Base-by-base conservation (phyloP, 371 early-diverging fungal genomes). In the Massospora cicadina region DNA sequence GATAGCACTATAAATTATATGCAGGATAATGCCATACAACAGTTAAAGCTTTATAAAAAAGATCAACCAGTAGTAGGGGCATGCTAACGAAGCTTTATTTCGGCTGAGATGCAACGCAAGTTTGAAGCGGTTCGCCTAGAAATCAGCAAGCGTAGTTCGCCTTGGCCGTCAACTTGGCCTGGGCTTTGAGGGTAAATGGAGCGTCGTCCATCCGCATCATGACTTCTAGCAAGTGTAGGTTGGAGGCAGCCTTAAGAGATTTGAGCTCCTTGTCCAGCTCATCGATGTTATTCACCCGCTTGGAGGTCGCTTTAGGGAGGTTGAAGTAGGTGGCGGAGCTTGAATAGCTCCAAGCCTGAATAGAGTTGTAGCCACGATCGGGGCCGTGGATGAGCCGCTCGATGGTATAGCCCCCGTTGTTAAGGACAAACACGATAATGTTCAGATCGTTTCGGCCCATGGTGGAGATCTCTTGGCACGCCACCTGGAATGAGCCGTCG, bases 341-440 rank as follows among this genome's bases (percentile, higher is more conserved):
- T 55, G 65, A 58, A 63, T 78, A 79, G 1, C 74, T 58, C 79
- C 79, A 79, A 71, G 71, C 75, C 32, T 71, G 73, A 31, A 72
- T 72, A 61, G 74, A 70, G 65, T 79, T 80, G 66, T 80, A 80
- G 2, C 68, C 33, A 23, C 78, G 67, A 1, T 74, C 29, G 5
- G 68, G 65, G 23, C 76, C 81, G 66, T 79, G 79, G 27, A 80
- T 75, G 7, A 75, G 43, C 26, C 74, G 71, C 57, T 80, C 80
- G 63, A 79, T 78, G 0, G 75, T 66, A 58, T 79, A 80, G 25
- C 79, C 81, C 24, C 76, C 72, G 53, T 80, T 80, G 65, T 77
- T 79, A 33, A 80, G 33, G 28, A 80, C 56, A 57, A 79, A 64
- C 25, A 80, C 77, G 27, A 75, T 71, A 21, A 76, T 77, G 0